A percentile compares a stretch with the other conserved stretches of the same genome.
These are phyloP conservation scores for Leptodontidium sp. DNA, from an alignment of 2,329 filamentous ascomycete species.

Conservation along the genomic window DNA sequence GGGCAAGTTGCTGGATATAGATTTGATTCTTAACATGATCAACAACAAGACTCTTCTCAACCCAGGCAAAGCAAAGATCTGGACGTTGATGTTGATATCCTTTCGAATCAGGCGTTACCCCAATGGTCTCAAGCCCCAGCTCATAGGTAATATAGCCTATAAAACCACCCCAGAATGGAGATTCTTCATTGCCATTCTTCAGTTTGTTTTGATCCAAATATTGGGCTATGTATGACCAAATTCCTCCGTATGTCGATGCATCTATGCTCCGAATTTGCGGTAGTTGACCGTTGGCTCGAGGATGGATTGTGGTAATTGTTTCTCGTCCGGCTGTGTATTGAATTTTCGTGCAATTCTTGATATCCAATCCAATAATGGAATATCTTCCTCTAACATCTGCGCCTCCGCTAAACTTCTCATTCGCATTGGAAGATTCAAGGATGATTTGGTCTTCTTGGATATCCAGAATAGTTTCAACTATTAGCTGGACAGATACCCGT, in stretches of 20 bases:
- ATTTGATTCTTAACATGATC: constrained; percentile 65
- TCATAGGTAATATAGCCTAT: constrained; percentile 76
- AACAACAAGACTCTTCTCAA: constrained; percentile 69
- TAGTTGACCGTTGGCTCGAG: neutral
- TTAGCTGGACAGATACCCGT: constrained; percentile 59
- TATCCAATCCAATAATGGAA: constrained; percentile 76
- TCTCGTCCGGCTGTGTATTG: constrained; percentile 63
- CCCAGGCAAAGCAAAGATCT: constrained; percentile 69
- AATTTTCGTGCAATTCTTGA: constrained; percentile 63
- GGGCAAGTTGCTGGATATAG: constrained; percentile 65
- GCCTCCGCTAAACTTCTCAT: constrained; percentile 52
- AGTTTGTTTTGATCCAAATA: constrained; percentile 53
- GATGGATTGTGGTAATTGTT: constrained; percentile 29
- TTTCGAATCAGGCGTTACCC: constrained; percentile 43
- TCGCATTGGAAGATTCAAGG: constrained; percentile 66
- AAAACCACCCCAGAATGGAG: constrained; percentile 76
- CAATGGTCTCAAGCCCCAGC: constrained; percentile 64
- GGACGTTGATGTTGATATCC: constrained; percentile 49
- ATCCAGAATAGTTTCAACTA: constrained; percentile 56
- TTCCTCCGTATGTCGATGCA: constrained; percentile 36
- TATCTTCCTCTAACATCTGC: constrained; percentile 66
- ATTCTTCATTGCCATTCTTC: constrained; percentile 45
- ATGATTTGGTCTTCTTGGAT: constrained; percentile 57
- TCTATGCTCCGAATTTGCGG: neutral
- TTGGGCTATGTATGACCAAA: constrained; percentile 46